Base-by-base conservation (phyloP, 2,329 filamentous ascomycete species). In the Cladosporium phlei region DNA sequence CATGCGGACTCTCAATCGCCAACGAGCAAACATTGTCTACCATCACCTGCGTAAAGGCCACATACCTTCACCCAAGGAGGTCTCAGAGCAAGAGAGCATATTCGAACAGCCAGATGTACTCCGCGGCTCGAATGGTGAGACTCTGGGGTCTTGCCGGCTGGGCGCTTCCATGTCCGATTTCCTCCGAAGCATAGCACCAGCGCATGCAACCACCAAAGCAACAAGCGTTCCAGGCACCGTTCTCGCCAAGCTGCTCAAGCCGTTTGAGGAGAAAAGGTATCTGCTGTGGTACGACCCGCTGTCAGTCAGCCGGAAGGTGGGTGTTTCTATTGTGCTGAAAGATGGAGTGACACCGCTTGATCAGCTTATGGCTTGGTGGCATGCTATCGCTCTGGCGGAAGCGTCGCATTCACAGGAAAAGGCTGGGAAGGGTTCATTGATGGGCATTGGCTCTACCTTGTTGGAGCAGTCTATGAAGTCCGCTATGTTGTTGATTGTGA, bases 1-100 rank as follows among this genome's bases (percentile, higher is more conserved):
- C 62, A 88, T 97, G 83, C 78, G 79, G 29, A 87, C 80, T 5
- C 73, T 97, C 27, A 97, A 95, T 67, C 78, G 88, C 17, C 90
- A 97, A 66, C 79, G 93, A 27, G 86, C 89, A 2, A 87, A 84
- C 38, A 80, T 96, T 16, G 73, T 95, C 1, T 83, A 90, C 57
- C 76, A 79, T 30, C 63, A 84, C 4, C 53, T 77, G 10, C 60
- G 59, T 5, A 52, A 60, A 24, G 65, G 59, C 19, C 66, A 60
- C 9, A 67, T 86, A 2, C 72, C 87, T 3, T 75, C 74, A 0
- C 89, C 88, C 0, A 67, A 72, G 6, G 72, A 89, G 54, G 82
- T 89, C 1, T 77, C 86, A 0, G 58, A 55, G 17, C 61, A 67
- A 51, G 80, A 84, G 63, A 66, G 69, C 12, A 76, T 83, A 46